phyloP scores from a whole-genome alignment of 768 basidiomycete genomes.

The Pisolithus albus region DNA sequence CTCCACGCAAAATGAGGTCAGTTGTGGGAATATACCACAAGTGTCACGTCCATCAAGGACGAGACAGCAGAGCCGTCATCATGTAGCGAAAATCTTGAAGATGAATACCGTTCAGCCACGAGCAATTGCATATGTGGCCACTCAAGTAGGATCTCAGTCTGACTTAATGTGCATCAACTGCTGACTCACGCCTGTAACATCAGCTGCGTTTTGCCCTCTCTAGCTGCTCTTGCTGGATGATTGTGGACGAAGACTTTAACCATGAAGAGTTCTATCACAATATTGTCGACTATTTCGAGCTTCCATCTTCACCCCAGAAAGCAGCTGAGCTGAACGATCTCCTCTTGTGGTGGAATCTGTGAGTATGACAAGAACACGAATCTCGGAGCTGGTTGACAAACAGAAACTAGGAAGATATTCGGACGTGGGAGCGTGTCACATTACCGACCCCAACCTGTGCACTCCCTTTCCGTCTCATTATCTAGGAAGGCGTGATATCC shows the following conservation, averaged over 20 bases:
- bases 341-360: slow-evolving; percentile 11
- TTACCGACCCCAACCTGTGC: too few relatives aligned
- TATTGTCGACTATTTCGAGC: slow-evolving; percentile 13
- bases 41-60: background rate
- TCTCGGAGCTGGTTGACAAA: too few relatives aligned
- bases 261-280: slow-evolving; percentile 10
- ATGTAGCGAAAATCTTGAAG: slow-evolving; percentile 4
- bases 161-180: background rate
- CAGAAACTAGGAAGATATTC: too few relatives aligned
- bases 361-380: background rate
- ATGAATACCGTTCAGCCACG: slow-evolving; percentile 13
- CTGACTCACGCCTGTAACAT: background rate
- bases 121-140: slow-evolving; percentile 19
- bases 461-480: too few relatives aligned
- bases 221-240: slow-evolving; percentile 1
- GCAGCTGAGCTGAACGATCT: background rate
- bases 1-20: slow-evolving; percentile 5
- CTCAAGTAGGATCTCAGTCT: slow-evolving; percentile 14
- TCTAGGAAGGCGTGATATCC: too few relatives aligned
- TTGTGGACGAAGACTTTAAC: slow-evolving; percentile 5
- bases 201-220: slow-evolving; percentile 15
- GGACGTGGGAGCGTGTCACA: too few relatives aligned
- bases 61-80: background rate
- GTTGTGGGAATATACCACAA: background rate
- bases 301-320: background rate